Evolutionary conservation across 2,329 filamentous ascomycete genomes (phyloP).

Genomic region (Canariomyces notabilis): DNA sequence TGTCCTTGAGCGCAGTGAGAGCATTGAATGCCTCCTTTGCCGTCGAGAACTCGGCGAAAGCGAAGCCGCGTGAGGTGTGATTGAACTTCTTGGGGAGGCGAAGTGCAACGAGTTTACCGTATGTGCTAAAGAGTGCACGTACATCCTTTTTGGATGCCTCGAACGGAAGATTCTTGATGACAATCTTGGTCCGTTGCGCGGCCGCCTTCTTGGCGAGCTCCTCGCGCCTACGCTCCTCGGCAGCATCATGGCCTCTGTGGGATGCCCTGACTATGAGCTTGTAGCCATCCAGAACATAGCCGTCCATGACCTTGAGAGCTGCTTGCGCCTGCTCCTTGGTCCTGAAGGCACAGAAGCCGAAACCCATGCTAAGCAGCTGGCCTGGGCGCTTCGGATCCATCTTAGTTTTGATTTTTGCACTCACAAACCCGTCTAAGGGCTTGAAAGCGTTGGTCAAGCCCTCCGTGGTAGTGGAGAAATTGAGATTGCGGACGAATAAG

Average conservation of each 20-base stretch:
- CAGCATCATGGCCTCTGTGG: slow-evolving; percentile 81
- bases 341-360: slow-evolving; percentile 88
- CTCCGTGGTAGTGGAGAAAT: slow-evolving; percentile 79
- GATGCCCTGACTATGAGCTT: slow-evolving; percentile 79
- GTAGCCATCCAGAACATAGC: slow-evolving; percentile 80
- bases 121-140: slow-evolving; percentile 75
- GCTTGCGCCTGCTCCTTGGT: slow-evolving; percentile 72
- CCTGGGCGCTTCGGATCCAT: slow-evolving; percentile 85
- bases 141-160: slow-evolving; percentile 92
- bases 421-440: slow-evolving; percentile 80
- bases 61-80: slow-evolving; percentile 82
- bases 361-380: slow-evolving; percentile 91
- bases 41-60: slow-evolving; percentile 93
- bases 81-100: slow-evolving; percentile 95
- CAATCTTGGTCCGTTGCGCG: slow-evolving; percentile 78
- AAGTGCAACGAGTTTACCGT: slow-evolving; percentile 87
- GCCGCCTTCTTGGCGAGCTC: slow-evolving; percentile 78
- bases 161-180: slow-evolving; percentile 98
- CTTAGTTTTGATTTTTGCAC: slow-evolving; percentile 88
- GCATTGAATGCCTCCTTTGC: slow-evolving; percentile 84
- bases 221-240: slow-evolving; percentile 76
- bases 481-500: slow-evolving; percentile 88
- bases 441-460: slow-evolving; percentile 72
- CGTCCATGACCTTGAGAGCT: slow-evolving; percentile 81
- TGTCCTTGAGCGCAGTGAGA: slow-evolving; percentile 84